Base-by-base conservation (phyloP, 2,329 filamentous ascomycete genomes). In the Fusarium palustre region DNA sequence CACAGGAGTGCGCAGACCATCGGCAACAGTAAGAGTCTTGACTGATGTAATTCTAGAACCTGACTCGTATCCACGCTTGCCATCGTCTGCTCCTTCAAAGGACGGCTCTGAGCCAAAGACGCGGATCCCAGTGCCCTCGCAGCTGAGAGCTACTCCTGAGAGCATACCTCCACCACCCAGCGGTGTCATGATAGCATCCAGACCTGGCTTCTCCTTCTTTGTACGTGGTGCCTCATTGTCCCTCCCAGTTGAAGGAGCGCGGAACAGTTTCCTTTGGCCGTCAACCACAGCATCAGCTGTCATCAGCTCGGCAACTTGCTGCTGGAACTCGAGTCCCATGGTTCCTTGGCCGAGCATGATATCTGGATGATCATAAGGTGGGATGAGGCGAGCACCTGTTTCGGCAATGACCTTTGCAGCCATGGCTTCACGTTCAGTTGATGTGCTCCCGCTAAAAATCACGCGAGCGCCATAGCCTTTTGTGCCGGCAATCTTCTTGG, bases 261-360 rank as follows among this genome's bases (percentile, higher is more conserved):
- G 60, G 33, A 68, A 72, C 12, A 58, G 22, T 24, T 54, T 70
- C n/a, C 70, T 54, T 20, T 68, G 55, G 12, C 59, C 50, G 10
- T 62, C 39, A 15, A 72, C 76, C 18, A 42, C 49, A 22, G 68
- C 74, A 31, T 64, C 68, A 2, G 71, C 72, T 9, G 76, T 77
- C 42, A 90, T 82, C 66, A 90, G 73, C 43, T 85, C 83, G 6
- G 76, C 79, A 2, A 90, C 92, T 76, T 98, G 94, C 64, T 86
- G 82, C 76, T 94, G 90, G 34, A 97, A 79, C 79, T 99, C 96
- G 7, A 97, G 79, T 0, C 90, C 94, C 66, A 92, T 84, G 1
- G 95, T 98, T n/a, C 95, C 96, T 82, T 97, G 94, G 0, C 96
- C 95, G 1, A 97, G 87, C 58, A 98, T 91, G 70, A 97, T 94